These are phyloP conservation scores for Phytopythium delawarense DNA, from an alignment of 352 stramenopile species.

Conservation along the genomic window DNA sequence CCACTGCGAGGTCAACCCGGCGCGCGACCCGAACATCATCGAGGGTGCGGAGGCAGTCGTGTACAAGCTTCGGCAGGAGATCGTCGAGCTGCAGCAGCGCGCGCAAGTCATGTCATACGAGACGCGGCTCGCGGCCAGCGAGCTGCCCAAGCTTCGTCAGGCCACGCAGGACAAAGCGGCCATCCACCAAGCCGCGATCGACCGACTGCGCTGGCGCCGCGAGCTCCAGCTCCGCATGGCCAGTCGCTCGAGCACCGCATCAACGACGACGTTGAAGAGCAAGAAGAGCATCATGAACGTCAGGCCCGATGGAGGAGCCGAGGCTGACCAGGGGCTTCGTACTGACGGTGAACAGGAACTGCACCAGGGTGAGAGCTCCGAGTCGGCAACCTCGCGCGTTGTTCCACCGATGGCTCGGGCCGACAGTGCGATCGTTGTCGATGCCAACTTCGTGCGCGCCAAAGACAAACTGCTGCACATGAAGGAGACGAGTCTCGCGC, in stretches of 20 bases:
- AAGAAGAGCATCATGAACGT: conserved; percentile 12
- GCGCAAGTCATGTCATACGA: conserved; percentile 70
- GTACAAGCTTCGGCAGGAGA: conserved; percentile 57
- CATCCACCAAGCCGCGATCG: conserved; percentile 63
- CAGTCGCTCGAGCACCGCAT: conserved; percentile 19
- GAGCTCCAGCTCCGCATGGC: conserved; percentile 55
- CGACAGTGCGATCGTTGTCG: conserved; percentile 3
- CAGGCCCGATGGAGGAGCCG: neutral
- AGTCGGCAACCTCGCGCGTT: too few relatives aligned
- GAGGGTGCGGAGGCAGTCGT: conserved; percentile 60
- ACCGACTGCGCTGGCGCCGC: conserved; percentile 59
- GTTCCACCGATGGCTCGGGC: neutral
- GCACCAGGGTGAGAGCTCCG: neutral
- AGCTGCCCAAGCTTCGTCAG: conserved; percentile 61
- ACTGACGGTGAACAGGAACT: neutral
- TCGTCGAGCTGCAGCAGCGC: conserved; percentile 67
- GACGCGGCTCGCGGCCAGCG: conserved; percentile 44
- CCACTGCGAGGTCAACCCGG: conserved; percentile 73
- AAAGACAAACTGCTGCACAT: conserved; percentile 80
- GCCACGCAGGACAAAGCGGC: conserved; percentile 62
- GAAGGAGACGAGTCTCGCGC: conserved; percentile 52
- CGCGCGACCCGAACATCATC: conserved; percentile 75
- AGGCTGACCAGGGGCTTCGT: neutral
- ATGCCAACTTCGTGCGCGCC: conserved; percentile 47
- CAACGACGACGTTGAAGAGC: neutral